Base-by-base conservation (phyloP, 2,329 filamentous ascomycete genomes). In the Talaromyces sp. region DNA sequence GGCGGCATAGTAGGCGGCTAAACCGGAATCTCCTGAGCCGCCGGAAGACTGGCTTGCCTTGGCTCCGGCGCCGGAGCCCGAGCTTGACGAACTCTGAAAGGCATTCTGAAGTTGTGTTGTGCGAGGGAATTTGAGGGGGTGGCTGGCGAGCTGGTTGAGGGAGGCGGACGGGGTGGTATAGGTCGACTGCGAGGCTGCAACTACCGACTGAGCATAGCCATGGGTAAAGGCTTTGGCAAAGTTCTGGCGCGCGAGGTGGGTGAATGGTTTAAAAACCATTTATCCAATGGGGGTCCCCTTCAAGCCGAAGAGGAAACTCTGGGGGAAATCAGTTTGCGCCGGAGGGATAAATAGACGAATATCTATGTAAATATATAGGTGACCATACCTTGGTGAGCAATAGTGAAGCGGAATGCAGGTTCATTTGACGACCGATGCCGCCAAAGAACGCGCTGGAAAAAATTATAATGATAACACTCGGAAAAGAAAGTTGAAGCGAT, bases 121-220 rank as follows among this genome's bases (percentile, higher is more conserved):
- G 54, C 81, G 78, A 59, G 78, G 79, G 71, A 82, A 80, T 70
- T 83, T 81, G 6, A 62, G 57, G 65, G 77, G 78, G 62, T 80
- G 77, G 62, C 76, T 78, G 62, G 80, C 76, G 70, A 87, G 79
- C 49, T 82, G 78, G 65, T 81, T 82, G 62, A 86, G 76, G 51
- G 80, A 78, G 61, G 82, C 83, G 68, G 83, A 82, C 42, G 60
- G 49, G 49, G 92, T 74, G 81, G 87, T 84, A 88, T 92, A 85
- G 83, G 86, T 84, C 81, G 89, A 88, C 84, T 96, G 92, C 66
- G 92, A 92, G 71, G 92, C 93, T 73, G 95, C 95, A 80, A 99
- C 92, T 80, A 98, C 89, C 66, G 93, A 96, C 78, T 98, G 93
- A 71, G 93, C 93, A 85, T 97, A 98, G 80, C 93, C 93, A 86